phyloP scores from a whole-genome alignment of 352 stramenopile genomes.

The Blastocystis sp. region DNA sequence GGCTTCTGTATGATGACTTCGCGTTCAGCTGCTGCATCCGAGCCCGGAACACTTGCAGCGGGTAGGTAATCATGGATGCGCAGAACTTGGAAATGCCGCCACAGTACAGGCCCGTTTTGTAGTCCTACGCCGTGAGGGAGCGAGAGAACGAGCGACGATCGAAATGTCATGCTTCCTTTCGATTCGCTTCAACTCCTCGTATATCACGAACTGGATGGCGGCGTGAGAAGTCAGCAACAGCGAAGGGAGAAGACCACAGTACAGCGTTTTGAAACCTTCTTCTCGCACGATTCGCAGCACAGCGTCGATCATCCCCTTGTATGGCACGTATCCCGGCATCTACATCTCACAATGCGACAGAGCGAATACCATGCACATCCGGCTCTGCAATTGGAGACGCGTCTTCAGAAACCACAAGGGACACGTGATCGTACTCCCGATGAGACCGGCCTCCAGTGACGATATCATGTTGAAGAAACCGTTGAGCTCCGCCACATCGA shows the following conservation, averaged over 20 bases:
- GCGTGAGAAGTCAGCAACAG: conserved; percentile 65
- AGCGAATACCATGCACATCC: conserved; percentile 9
- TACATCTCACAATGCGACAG: not conserved
- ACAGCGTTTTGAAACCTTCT: conserved; percentile 67
- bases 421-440: conserved; percentile 59
- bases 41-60: conserved; percentile 64
- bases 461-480: conserved; percentile 72
- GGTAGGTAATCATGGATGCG: conserved; percentile 72
- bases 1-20: conserved; percentile 50
- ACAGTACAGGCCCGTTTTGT: conserved; percentile 62
- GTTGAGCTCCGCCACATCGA: conserved; percentile 20
- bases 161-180: conserved; percentile 7
- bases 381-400: conserved; percentile 62
- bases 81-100: conserved; percentile 64
- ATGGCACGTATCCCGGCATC: conserved; percentile 68
- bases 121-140: conserved; percentile 9
- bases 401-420: conserved; percentile 73
- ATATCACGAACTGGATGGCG: conserved; percentile 73
- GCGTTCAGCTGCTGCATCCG: conserved; percentile 71
- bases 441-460: conserved; percentile 66
- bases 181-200: conserved; percentile 66
- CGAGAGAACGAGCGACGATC: not conserved
- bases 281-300: conserved; percentile 42
- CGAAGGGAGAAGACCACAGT: conserved; percentile 64
- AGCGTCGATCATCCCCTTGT: conserved; percentile 57